Base-by-base conservation (phyloP, 768 basidiomycete species). In the Favolaschia claudopus region DNA sequence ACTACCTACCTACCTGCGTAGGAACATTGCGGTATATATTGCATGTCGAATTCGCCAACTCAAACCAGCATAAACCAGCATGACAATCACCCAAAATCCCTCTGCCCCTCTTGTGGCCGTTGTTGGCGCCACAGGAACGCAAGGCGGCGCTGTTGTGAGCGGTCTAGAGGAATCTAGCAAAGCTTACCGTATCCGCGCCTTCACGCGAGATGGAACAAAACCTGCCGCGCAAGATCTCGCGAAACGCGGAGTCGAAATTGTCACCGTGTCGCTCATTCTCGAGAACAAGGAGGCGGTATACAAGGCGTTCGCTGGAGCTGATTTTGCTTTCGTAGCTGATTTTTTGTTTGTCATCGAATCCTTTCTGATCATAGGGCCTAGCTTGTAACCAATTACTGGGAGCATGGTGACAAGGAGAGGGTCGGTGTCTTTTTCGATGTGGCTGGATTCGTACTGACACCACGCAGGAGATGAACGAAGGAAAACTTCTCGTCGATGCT, bases 381-480 rank as follows among this genome's bases (percentile, higher is more conserved):
- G 59, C 29, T 55, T 12, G 29, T 55, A 7, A 60, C 59, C 14
- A 60, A 60, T 29, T 60, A n/a, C 25, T 44, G 42, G 31, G 59
- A 55, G 25, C 59, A 60, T 37, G 25, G 36, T 3, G 40, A 55
- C 34, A 45, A 9, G 34, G 31, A 44, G 15, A 38, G 39, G 33
- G 57, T 58, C n/a, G 10, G 59, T 40, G 15, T 15, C 28, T 27
- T 17, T 20, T 25, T 32, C n/a, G 9, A 19, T 25, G 10, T 25
- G n/a, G n/a, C 36, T 15, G 7, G 14, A 15, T 28, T 48, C 14
- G 39, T 20, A 31, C n/a, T n/a, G n/a, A n/a, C n/a, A n/a, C 17
- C 28, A 15, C 36, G 15, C 38, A 60, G 59, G 52, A 60, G 48
- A 48, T 39, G 1, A 12, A 9, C 4, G 52, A 60, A n/a, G 59